Percentiles rank a stretch among this genome's conserved stretches.
These are phyloP conservation scores for Aspergillus brasiliensis DNA, from an alignment of 2,329 filamentous ascomycete species.

Conservation along the genomic window DNA sequence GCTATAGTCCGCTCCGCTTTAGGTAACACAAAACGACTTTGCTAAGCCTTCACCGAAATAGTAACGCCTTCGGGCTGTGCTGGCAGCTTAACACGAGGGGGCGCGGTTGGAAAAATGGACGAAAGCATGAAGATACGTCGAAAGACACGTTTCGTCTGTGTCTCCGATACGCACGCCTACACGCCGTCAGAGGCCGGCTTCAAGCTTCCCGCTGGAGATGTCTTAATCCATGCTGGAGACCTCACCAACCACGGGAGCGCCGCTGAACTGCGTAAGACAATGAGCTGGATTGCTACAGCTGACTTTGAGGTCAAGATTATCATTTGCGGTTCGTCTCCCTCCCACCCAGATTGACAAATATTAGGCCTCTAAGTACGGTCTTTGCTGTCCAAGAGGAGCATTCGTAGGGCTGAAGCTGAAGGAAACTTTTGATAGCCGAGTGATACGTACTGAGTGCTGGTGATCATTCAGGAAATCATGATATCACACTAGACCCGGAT, in stretches of 20 bases:
- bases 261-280: conserved; percentile 53
- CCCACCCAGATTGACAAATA: background rate
- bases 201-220: conserved; percentile 57
- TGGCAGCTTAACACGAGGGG: background rate
- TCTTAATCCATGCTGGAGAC: conserved; percentile 62
- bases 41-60: background rate
- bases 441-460: background rate
- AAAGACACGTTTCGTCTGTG: conserved; percentile 58
- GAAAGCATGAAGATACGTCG: conserved; percentile 25
- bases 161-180: conserved; percentile 62
- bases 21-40: background rate
- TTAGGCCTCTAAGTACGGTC: background rate
- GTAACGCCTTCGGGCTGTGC: background rate
- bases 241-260: conserved; percentile 59
- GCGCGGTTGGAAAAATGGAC: background rate
- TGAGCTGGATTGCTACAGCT: conserved; percentile 56
- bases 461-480: conserved; percentile 56
- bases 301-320: conserved; percentile 59
- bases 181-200: conserved; percentile 51
- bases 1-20: background rate
- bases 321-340: conserved; percentile 51
- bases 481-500: conserved; percentile 54
- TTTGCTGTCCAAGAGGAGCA: background rate
- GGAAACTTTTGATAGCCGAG: too few relatives aligned
- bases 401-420: background rate